Evolutionary conservation across 305 asterid genomes (phyloP).

Genomic region (Withania somnifera): DNA sequence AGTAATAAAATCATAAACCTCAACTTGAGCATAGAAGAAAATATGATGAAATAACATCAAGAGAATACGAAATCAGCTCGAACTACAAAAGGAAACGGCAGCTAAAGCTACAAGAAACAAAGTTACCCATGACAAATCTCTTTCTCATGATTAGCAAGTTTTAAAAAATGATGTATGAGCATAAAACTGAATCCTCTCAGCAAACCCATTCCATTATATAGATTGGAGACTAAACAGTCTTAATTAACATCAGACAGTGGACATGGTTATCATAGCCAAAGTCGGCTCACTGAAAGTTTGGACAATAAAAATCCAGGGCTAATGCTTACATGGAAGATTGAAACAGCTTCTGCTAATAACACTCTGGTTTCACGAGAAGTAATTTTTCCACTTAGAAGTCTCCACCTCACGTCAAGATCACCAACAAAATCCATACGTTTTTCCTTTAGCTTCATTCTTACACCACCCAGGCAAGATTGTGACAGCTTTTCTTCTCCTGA

Average conservation of each 20-base stretch:
- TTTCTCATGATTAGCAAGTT: background rate
- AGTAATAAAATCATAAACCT: background rate
- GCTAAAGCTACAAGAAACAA: background rate
- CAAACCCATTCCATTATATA: background rate
- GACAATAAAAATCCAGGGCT: background rate
- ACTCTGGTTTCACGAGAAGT: constrained; percentile 67
- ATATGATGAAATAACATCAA: background rate
- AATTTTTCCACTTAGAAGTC: constrained; percentile 73
- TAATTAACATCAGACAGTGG: background rate
- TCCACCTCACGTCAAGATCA: constrained; percentile 73
- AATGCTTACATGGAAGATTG: constrained; percentile 81
- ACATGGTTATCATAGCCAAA: background rate
- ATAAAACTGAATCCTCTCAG: background rate
- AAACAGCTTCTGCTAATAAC: constrained; percentile 84
- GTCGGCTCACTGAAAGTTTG: background rate
- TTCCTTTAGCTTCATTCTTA: constrained; percentile 40
- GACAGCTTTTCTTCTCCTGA: constrained; percentile 72
- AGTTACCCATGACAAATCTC: background rate
- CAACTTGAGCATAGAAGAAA: background rate
- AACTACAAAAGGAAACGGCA: background rate
- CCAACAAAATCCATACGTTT: constrained; percentile 21
- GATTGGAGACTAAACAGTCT: background rate
- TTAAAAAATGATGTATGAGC: background rate
- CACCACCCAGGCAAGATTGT: constrained; percentile 43
- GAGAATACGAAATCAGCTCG: background rate